phyloP scores from a whole-genome alignment of 768 basidiomycete species.

The Candolleomyces eurysporus region DNA sequence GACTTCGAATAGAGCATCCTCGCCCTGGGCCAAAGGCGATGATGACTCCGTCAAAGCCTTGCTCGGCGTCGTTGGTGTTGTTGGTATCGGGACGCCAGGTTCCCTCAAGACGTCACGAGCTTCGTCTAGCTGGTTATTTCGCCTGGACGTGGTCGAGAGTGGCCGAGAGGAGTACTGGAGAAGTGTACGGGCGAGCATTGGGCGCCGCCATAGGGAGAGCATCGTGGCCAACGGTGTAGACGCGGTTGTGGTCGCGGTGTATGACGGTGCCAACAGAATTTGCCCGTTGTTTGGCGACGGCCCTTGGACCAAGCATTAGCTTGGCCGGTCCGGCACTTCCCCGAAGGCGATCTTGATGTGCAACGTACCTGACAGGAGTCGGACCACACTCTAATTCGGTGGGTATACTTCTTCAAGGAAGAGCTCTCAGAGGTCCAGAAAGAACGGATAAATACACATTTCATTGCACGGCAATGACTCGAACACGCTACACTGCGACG shows the following conservation, averaged over 20 bases:
- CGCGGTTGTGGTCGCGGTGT: not conserved
- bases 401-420: too few species aligned
- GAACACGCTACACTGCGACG: too few species aligned
- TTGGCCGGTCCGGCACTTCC: too few species aligned
- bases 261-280: not conserved
- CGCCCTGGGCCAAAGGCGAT: not conserved
- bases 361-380: too few species aligned
- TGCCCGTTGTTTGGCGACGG: not conserved
- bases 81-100: not conserved
- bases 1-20: conserved; percentile 42
- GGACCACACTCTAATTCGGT: too few species aligned
- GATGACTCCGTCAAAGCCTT: conserved; percentile 15
- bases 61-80: conserved; percentile 14
- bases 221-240: conserved; percentile 9
- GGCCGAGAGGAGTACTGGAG: conserved; percentile 11
- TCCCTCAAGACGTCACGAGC: not conserved
- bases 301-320: not conserved
- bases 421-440: too few species aligned
- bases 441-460: too few species aligned
- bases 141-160: conserved; percentile 1
- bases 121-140: not conserved
- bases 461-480: too few species aligned
- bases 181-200: conserved; percentile 12
- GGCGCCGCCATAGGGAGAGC: conserved; percentile 19
- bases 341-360: too few species aligned